Percentiles rank a stretch among this genome's conserved stretches.
phyloP scores from a whole-genome alignment of 2,329 filamentous ascomycete genomes.

The Kalmusia sp. region DNA sequence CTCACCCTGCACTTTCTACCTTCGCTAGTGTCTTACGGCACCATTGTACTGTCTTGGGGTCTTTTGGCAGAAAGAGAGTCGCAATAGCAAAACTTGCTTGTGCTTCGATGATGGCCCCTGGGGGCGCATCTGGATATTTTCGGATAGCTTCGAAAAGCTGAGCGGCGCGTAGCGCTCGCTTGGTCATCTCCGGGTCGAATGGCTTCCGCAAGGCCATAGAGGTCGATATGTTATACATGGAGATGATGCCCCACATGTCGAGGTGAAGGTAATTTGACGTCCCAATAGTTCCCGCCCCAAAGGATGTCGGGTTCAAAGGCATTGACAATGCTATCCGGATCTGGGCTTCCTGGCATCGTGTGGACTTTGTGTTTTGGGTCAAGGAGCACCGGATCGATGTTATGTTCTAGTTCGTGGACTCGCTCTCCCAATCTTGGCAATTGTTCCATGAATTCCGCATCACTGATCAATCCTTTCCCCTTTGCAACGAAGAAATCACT shows the following conservation, averaged over 20 bases:
- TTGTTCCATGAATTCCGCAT: slow-evolving; percentile 70
- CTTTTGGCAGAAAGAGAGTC: slow-evolving; percentile 79
- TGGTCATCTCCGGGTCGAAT: slow-evolving; percentile 61
- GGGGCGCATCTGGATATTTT: slow-evolving; percentile 72
- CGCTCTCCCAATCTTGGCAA: slow-evolving; percentile 54
- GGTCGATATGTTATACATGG: slow-evolving; percentile 82
- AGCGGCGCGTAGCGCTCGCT: slow-evolving; percentile 73
- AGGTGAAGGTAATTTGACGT: slow-evolving; percentile 75
- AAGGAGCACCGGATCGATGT: slow-evolving; percentile 67
- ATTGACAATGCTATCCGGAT: slow-evolving; percentile 73
- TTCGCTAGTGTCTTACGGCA: slow-evolving; percentile 77
- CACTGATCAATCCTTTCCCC: slow-evolving; percentile 67
- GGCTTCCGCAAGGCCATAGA: slow-evolving; percentile 62
- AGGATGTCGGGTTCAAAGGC: slow-evolving; percentile 76
- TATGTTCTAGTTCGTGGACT: slow-evolving; percentile 52
- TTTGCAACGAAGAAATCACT: slow-evolving; percentile 76
- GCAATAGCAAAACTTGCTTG: slow-evolving; percentile 81
- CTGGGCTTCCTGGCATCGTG: slow-evolving; percentile 64
- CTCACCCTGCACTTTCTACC: slow-evolving; percentile 81
- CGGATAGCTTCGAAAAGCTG: slow-evolving; percentile 82
- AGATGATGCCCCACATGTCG: slow-evolving; percentile 78
- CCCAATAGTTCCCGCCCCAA: slow-evolving; percentile 69
- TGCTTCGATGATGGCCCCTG: slow-evolving; percentile 73
- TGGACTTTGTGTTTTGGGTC: slow-evolving; percentile 69
- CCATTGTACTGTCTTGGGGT: slow-evolving; percentile 78